phyloP scores from a whole-genome alignment of 306 rosid species.

The Pterocarpus macrocarpus region DNA sequence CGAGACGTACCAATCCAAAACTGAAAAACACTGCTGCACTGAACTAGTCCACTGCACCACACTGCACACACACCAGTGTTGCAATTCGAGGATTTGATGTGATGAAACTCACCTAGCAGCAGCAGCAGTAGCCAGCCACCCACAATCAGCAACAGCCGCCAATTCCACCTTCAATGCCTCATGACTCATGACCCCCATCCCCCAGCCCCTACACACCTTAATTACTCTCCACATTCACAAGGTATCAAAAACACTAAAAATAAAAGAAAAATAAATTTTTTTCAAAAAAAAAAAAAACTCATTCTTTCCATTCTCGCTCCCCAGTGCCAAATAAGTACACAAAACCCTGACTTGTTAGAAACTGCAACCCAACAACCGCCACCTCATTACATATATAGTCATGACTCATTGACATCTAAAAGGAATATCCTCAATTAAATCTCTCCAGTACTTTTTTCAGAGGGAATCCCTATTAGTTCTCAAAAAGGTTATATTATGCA shows the following conservation, averaged over 20 bases:
- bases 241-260: not conserved
- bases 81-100: conserved; percentile 43
- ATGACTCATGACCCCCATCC: not conserved
- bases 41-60: conserved; percentile 36
- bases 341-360: conserved; percentile 8
- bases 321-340: not conserved
- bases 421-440: no score
- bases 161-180: conserved; percentile 49
- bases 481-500: no score
- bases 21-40: conserved; percentile 50
- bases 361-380: not conserved
- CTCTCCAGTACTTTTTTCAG: no score
- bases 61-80: conserved; percentile 19
- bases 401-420: not conserved
- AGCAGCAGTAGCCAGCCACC: not conserved
- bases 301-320: not conserved
- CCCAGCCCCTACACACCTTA: not conserved
- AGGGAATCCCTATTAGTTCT: no score
- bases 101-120: conserved; percentile 45
- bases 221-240: conserved; percentile 4
- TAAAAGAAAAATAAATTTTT: not conserved
- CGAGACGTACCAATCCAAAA: conserved; percentile 49
- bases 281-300: not conserved
- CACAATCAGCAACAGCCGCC: conserved; percentile 59
- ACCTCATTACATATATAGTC: not conserved